Conservation (phyloP, 495 filamentous ascomycete genomes). For the Podospora appendiculata region DNA sequence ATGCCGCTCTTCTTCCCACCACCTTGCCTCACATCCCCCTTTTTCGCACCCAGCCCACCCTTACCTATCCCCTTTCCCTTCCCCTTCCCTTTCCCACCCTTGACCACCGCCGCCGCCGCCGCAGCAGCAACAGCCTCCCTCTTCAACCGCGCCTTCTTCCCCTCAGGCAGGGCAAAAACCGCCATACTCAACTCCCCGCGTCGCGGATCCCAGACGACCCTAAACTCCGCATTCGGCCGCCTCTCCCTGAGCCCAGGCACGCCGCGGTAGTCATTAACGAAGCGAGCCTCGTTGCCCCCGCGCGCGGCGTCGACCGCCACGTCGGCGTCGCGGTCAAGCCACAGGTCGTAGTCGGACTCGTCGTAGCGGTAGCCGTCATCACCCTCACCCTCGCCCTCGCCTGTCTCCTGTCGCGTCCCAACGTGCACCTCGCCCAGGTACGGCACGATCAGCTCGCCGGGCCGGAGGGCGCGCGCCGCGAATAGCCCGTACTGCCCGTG, state of each 20-base stretch:
- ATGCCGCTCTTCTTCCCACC: slow-evolving; percentile 19
- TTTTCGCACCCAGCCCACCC: slow-evolving; percentile 35
- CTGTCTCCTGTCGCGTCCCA: no score
- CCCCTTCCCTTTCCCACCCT: slow-evolving; percentile 17
- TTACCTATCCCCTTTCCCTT: slow-evolving; percentile 54
- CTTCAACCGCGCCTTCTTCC: slow-evolving; percentile 50
- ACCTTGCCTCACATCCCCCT: slow-evolving; percentile 25
- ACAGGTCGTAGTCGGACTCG: slow-evolving; percentile 59
- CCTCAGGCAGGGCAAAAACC: slow-evolving; percentile 52
- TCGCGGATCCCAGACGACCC: slow-evolving; percentile 41
- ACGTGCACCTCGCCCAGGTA: slow-evolving; percentile 58
- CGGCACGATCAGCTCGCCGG: slow-evolving; percentile 52
- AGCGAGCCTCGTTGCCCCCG: slow-evolving; percentile 61
- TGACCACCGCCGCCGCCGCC: slow-evolving; percentile 39
- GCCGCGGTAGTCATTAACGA: slow-evolving; percentile 69
- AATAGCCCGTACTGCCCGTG: slow-evolving; percentile 59
- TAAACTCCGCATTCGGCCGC: slow-evolving; percentile 55
- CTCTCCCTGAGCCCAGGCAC: slow-evolving; percentile 26
- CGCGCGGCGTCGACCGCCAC: slow-evolving; percentile 57
- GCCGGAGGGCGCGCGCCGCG: slow-evolving; percentile 46
- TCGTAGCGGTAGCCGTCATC: slow-evolving; percentile 28
- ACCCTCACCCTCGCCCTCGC: no score
- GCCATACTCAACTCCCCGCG: slow-evolving; percentile 46
- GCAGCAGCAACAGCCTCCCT: slow-evolving; percentile 44
- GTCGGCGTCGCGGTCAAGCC: slow-evolving; percentile 47